Evolutionary conservation across 129 eudicot genomes (phyloP).

Genomic region (Saussurea involucrata): DNA sequence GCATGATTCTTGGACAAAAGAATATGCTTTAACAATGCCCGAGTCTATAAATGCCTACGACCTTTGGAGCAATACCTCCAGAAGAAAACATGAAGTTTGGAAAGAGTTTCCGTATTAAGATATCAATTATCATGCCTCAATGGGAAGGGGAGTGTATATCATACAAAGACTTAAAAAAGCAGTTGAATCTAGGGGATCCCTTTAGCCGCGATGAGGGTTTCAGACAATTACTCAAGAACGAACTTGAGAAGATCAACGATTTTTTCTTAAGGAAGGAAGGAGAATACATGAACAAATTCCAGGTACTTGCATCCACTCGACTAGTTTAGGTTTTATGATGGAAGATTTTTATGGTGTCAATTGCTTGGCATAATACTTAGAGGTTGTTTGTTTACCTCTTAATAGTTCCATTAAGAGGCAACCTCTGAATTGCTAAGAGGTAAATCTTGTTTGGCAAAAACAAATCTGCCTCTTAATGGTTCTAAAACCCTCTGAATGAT

Average conservation of each 20-base stretch:
- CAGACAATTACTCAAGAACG: conserved; percentile 27
- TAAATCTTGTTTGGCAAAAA: no score
- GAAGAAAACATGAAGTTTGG: conserved; percentile 32
- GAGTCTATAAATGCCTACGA: conserved; percentile 3
- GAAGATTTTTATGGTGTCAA: not conserved
- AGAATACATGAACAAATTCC: conserved; percentile 24
- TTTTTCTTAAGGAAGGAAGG: conserved; percentile 35
- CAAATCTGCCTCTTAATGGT: no score
- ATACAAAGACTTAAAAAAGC: conserved; percentile 36
- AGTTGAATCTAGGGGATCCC: conserved; percentile 27
- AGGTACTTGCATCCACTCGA: conserved; percentile 16
- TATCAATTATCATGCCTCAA: conserved; percentile 38
- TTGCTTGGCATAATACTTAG: not conserved
- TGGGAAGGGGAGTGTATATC: conserved; percentile 38
- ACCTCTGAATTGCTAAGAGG: no score
- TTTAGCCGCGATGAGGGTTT: conserved; percentile 31
- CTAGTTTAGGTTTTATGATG: not conserved
- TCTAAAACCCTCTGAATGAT: no score
- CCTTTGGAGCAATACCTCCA: not conserved
- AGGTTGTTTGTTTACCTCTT: no score
- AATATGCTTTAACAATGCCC: conserved; percentile 23
- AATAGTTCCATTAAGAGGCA: no score
- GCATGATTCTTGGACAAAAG: not conserved
- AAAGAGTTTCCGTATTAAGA: conserved; percentile 31
- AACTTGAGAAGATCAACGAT: conserved; percentile 27